Base-by-base conservation (phyloP, 768 basidiomycete species). In the Chalciporus sphaerocephalus region DNA sequence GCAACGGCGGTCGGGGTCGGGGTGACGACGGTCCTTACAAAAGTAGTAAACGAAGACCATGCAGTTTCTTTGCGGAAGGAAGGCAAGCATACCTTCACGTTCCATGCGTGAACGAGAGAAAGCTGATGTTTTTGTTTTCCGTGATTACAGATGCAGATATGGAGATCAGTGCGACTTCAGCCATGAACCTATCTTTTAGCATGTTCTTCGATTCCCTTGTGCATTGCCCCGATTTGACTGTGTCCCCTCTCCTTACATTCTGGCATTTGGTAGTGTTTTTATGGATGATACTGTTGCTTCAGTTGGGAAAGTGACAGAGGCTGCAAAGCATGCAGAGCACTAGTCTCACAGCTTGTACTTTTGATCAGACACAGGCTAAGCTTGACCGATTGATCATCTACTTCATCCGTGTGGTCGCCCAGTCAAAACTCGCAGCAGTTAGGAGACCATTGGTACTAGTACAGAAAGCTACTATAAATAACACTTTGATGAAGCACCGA, bases 21-120 rank as follows among this genome's bases (percentile, higher is more conserved):
- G 74, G 73, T 47, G 77, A 74, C 32, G 78, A 78, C 35, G 77
- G 75, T 49, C 81, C 78, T 54, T 79, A 74, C 84, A 85, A 77
- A 83, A 76, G 77, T 69, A 86, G 73, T 79, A 88, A 82, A 81
- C 80, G 83, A 82, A 82, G 79, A 82, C 83, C 85, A 71, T 91
- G 88, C 85, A 85, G 75, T 78, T 91, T 90, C 75, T 90, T 82
- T 79, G 79, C 80, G 73, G 78, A 81, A 80, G 88, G 87, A 87
- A 90, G 87, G 88, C 85, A 82, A 90, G 88, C 85, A 79, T 75
- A 65, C 62, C 74, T 74, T 67, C 66, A 65, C 51, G 48, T 43
- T 47, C 39, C 44, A 59, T 52, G 60, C 51, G 59, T 52, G 52
- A 49, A 46, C 34, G 33, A 38, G 21, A 55, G 46, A 53, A 61